Conservation (phyloP, 129 eudicot genomes). For the Daucus carota region DNA sequence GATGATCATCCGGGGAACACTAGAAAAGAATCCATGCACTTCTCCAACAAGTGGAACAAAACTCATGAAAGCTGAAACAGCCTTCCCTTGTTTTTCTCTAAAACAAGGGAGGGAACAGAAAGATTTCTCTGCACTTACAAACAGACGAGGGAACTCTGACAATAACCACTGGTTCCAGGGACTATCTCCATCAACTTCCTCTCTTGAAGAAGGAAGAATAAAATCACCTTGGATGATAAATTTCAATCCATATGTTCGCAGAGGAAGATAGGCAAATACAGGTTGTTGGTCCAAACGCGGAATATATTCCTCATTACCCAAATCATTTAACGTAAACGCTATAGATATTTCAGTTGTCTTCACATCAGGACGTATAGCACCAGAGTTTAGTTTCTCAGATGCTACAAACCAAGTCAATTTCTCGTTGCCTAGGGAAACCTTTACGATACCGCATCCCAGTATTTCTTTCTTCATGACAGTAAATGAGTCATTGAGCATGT, state of each 20-base stretch:
- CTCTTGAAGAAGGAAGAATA: conserved; percentile 93
- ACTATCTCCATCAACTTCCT: conserved; percentile 87
- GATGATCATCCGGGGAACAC: conserved; percentile 80
- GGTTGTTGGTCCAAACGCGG: conserved; percentile 66
- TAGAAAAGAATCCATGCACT: conserved; percentile 84
- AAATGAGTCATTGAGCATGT: conserved; percentile 44
- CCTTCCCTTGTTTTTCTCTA: conserved; percentile 46
- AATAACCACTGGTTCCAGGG: conserved; percentile 93
- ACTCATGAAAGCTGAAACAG: conserved; percentile 59
- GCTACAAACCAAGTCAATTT: conserved; percentile 66
- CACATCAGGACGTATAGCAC: conserved; percentile 52
- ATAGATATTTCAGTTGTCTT: conserved; percentile 70
- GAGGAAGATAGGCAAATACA: conserved; percentile 91
- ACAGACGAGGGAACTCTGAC: conserved; percentile 67
- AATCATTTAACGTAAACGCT: conserved; percentile 66
- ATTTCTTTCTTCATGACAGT: conserved; percentile 65
- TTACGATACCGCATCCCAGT: conserved; percentile 54
- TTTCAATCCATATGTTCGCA: conserved; percentile 79
- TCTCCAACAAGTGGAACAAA: conserved; percentile 84
- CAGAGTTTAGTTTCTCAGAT: conserved; percentile 42
- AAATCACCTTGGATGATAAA: conserved; percentile 94
- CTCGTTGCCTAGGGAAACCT: conserved; percentile 58
- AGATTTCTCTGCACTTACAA: conserved; percentile 52
- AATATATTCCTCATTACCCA: conserved; percentile 30
- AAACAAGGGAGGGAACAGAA: conserved; percentile 74